A percentile compares a stretch with the other conserved stretches of the same genome.
Evolutionary conservation across 306 rosid genomes (phyloP).

Genomic region (Medicago truncatula): DNA sequence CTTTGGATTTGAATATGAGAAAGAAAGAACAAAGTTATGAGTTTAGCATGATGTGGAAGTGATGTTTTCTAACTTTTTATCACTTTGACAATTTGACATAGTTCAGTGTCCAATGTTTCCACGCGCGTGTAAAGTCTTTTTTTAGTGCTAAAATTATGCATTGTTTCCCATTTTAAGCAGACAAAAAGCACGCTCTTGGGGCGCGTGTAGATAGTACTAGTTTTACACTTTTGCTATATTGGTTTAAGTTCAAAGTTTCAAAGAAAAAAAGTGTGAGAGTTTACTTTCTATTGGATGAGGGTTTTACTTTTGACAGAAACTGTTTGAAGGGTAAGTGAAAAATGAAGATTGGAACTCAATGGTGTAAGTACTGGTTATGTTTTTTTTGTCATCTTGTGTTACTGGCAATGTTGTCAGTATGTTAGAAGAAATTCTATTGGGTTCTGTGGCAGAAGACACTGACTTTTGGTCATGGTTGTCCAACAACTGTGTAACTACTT

Average conservation of each 20-base stretch:
- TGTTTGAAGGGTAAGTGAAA: slow-evolving; percentile 1
- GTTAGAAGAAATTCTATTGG: slow-evolving; percentile 32
- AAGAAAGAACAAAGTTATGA: not conserved
- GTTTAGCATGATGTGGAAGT: not conserved
- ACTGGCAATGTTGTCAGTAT: slow-evolving; percentile 19
- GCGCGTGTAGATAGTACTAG: slow-evolving; percentile 32
- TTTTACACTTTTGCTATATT: not conserved
- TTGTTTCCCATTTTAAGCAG: slow-evolving; percentile 24
- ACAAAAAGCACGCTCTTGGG: slow-evolving; percentile 48
- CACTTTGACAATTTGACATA: slow-evolving; percentile 34
- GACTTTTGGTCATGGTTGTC: slow-evolving; percentile 37
- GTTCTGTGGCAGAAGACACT: slow-evolving; percentile 33
- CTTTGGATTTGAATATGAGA: slow-evolving; percentile 72
- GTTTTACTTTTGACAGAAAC: slow-evolving; percentile 15
- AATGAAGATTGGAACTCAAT: slow-evolving; percentile 21
- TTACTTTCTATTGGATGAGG: not conserved
- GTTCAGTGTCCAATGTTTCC: slow-evolving; percentile 55
- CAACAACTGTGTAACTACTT: not conserved
- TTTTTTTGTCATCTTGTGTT: slow-evolving; percentile 14
- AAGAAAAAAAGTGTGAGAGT: not conserved
- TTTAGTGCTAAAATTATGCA: slow-evolving; percentile 40
- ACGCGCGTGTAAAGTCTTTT: slow-evolving; percentile 57
- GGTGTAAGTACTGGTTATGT: slow-evolving; percentile 3
- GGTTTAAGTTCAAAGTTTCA: slow-evolving; percentile 25
- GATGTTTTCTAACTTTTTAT: slow-evolving; percentile 4